Conservation (phyloP, 176 grass and related monocot genomes). For the Canna indica region DNA sequence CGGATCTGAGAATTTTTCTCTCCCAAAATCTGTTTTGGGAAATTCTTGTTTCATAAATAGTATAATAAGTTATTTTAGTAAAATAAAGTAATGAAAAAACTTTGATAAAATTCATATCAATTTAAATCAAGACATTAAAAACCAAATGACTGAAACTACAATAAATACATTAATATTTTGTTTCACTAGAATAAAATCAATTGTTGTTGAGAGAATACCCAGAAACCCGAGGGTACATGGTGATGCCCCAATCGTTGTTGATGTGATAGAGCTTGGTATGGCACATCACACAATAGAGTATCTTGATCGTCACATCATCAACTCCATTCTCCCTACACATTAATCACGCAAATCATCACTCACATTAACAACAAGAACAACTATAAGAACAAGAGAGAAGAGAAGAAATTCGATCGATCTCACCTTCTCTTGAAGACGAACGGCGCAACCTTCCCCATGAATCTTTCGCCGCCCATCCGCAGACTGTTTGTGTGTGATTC, state of each 20-base stretch:
- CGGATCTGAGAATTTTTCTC: no score
- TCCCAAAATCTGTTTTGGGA: no score
- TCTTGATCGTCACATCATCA: constrained; percentile 75
- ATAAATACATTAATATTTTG: no score
- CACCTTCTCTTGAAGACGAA: constrained; percentile 73
- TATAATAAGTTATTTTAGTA: no score
- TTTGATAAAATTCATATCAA: no score
- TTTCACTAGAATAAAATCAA: no score
- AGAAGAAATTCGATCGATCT: no score
- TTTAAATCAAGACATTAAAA: no score
- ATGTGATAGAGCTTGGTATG: constrained; percentile 72
- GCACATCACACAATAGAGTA: constrained; percentile 80
- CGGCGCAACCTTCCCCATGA: constrained; percentile 40
- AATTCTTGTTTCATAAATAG: no score
- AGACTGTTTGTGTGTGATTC: constrained; percentile 55
- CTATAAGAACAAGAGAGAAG: background rate
- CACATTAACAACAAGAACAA: background rate
- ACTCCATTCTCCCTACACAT: constrained; percentile 39
- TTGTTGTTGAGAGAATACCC: constrained; percentile 40
- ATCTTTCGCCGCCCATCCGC: constrained; percentile 65
- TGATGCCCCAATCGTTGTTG: constrained; percentile 82
- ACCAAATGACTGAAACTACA: no score
- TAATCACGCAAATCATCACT: background rate
- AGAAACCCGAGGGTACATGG: constrained; percentile 57
- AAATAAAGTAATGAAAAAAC: no score